Evolutionary conservation across 345 rosid genomes (phyloP).

Genomic region (Pseudoturritis turrita): DNA sequence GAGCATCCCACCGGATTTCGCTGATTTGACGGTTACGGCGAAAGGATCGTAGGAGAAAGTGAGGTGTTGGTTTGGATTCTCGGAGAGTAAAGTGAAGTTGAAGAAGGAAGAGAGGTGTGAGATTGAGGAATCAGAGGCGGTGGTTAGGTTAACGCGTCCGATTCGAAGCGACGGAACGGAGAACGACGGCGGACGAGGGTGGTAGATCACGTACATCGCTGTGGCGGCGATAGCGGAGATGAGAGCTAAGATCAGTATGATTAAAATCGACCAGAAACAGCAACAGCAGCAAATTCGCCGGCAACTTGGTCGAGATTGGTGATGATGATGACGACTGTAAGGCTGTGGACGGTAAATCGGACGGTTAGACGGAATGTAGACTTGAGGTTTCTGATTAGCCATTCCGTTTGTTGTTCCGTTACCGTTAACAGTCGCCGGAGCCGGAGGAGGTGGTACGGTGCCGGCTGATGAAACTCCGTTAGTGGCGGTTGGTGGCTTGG

Average conservation of each 20-base stretch:
- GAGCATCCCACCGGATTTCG: conserved; percentile 39
- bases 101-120: conserved; percentile 62
- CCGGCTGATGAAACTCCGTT: conserved; percentile 14
- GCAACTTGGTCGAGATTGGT: conserved; percentile 51
- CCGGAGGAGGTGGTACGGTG: conserved; percentile 26
- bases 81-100: conserved; percentile 71
- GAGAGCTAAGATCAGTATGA: conserved; percentile 56
- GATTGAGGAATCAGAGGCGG: conserved; percentile 59
- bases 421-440: conserved; percentile 10
- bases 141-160: conserved; percentile 62
- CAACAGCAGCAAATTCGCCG: conserved; percentile 75
- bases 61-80: conserved; percentile 76
- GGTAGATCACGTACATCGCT: conserved; percentile 72
- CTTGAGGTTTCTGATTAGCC: conserved; percentile 42
- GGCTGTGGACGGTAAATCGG: conserved; percentile 61
- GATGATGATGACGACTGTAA: conserved; percentile 47
- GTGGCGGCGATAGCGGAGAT: conserved; percentile 63
- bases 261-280: conserved; percentile 78
- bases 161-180: conserved; percentile 68
- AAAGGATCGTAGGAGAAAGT: conserved; percentile 66
- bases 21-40: conserved; percentile 37
- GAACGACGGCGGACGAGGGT: conserved; percentile 69
- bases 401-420: conserved; percentile 18
- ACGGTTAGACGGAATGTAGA: conserved; percentile 56
- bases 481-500: conserved; percentile 43